Evolutionary conservation across 805 yeast species (phyloP).

Genomic region (Metschnikowia noctiluminum): DNA sequence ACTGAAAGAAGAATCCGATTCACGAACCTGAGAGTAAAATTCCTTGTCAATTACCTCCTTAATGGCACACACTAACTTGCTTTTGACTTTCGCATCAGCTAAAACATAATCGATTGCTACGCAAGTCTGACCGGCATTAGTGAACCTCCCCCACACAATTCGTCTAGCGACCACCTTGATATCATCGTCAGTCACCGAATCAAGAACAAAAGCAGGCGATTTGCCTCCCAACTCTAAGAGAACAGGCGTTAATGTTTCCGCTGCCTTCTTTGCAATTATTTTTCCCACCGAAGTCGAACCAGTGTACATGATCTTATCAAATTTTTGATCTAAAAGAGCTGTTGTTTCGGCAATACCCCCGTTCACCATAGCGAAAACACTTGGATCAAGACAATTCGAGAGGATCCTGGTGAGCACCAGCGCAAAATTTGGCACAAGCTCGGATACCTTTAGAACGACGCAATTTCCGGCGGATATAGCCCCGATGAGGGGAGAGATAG

Average conservation of each 20-base stretch:
- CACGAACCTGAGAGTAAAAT: constrained; percentile 41
- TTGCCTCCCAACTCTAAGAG: constrained; percentile 90
- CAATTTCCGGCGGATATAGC: constrained; percentile 87
- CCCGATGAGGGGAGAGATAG: constrained; percentile 65
- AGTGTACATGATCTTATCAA: constrained; percentile 83
- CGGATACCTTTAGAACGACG: constrained; percentile 75
- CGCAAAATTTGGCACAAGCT: constrained; percentile 62
- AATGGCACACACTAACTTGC: constrained; percentile 44
- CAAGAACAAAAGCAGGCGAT: constrained; percentile 74
- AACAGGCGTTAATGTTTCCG: constrained; percentile 77
- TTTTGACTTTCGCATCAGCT: constrained; percentile 58
- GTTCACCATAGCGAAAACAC: constrained; percentile 58
- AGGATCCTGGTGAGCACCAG: constrained; percentile 55
- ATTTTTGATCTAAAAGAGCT: constrained; percentile 54
- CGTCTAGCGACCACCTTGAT: constrained; percentile 51
- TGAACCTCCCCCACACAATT: constrained; percentile 71
- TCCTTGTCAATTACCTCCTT: constrained; percentile 38
- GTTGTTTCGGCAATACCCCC: constrained; percentile 64
- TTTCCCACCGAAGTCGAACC: constrained; percentile 78
- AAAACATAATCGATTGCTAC: constrained; percentile 82
- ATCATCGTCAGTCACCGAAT: constrained; percentile 42
- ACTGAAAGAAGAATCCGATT: constrained; percentile 37
- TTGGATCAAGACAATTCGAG: constrained; percentile 49
- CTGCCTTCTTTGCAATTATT: constrained; percentile 75
- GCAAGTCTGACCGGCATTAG: constrained; percentile 88